Evolutionary conservation across 768 basidiomycete species (phyloP).

Genomic region (Flagelloscypha sp.): DNA sequence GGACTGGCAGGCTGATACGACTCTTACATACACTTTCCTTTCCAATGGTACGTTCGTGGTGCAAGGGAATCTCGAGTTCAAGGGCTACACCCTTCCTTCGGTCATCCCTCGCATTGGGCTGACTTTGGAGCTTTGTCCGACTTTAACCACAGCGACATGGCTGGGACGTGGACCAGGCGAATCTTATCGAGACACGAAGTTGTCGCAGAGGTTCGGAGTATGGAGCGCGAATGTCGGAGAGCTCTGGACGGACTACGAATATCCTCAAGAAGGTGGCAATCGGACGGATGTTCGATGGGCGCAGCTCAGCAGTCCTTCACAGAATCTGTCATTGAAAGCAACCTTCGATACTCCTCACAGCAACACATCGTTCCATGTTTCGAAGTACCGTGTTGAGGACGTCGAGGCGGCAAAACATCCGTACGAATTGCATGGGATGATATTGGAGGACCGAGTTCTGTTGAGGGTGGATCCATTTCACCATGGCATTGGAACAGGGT

Average conservation of each 20-base stretch:
- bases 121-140: slow-evolving; percentile 2
- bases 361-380: slow-evolving; percentile 4
- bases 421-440: slow-evolving; percentile 3
- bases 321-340: slow-evolving; percentile 1
- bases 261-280: slow-evolving; percentile 29
- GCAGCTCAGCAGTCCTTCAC: slow-evolving; percentile 1
- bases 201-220: slow-evolving; percentile 5
- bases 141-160: slow-evolving; percentile 3
- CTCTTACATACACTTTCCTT: slow-evolving; percentile 5
- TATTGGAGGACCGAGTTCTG: slow-evolving; percentile 1
- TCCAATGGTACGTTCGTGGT: slow-evolving; percentile 2
- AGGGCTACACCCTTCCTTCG: slow-evolving; percentile 6
- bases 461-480: slow-evolving; percentile 5
- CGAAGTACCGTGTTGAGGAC: slow-evolving; percentile 3
- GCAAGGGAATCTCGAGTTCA: slow-evolving; percentile 2
- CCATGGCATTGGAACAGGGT: slow-evolving; percentile 8
- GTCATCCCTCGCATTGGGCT: slow-evolving; percentile 6
- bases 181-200: slow-evolving; percentile 7
- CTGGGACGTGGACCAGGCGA: slow-evolving; percentile 8
- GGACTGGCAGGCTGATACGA: slow-evolving; percentile 8
- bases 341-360: slow-evolving; percentile 1
- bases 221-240: slow-evolving; percentile 6
- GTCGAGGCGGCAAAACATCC: slow-evolving; percentile 7
- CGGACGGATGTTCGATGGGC: slow-evolving; percentile 21
- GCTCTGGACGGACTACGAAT: slow-evolving; percentile 27